These are phyloP conservation scores for Sanghuangporus baumii DNA, from an alignment of 1,284 basidiomycete species.

Conservation along the genomic window DNA sequence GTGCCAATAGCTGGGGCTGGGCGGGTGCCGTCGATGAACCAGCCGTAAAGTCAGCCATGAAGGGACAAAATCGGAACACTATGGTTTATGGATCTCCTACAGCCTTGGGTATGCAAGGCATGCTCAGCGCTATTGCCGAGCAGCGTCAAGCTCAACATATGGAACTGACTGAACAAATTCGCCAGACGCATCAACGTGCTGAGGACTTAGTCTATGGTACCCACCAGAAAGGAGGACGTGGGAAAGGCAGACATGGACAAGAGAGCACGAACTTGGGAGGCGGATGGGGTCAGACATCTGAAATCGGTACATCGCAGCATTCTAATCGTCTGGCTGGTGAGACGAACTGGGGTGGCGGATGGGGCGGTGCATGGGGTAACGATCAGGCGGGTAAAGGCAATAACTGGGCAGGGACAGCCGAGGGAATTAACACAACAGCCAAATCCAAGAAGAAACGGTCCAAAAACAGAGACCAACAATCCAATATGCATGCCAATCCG, in stretches of 20 bases:
- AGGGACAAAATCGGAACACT: background rate
- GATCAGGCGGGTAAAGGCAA: background rate
- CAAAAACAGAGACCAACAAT: background rate
- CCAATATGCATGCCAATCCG: background rate
- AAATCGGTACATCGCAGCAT: background rate
- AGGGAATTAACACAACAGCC: background rate
- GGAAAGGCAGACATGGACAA: background rate
- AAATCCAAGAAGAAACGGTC: background rate
- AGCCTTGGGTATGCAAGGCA: constrained; percentile 4
- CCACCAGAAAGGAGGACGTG: background rate
- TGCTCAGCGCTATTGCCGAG: constrained; percentile 5
- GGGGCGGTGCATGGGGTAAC: background rate
- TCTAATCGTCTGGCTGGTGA: background rate
- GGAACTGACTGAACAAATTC: background rate
- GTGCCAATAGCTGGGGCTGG: background rate
- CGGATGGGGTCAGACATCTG: background rate
- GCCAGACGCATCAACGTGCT: background rate
- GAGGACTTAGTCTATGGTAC: background rate
- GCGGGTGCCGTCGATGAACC: background rate
- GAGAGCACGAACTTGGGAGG: background rate
- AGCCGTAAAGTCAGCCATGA: background rate
- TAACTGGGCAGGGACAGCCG: background rate
- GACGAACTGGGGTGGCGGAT: background rate
- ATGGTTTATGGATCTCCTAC: background rate
- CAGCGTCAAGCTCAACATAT: constrained; percentile 7